Conservation (phyloP, 2,329 filamentous ascomycete genomes). For the Fusarium redolens region DNA sequence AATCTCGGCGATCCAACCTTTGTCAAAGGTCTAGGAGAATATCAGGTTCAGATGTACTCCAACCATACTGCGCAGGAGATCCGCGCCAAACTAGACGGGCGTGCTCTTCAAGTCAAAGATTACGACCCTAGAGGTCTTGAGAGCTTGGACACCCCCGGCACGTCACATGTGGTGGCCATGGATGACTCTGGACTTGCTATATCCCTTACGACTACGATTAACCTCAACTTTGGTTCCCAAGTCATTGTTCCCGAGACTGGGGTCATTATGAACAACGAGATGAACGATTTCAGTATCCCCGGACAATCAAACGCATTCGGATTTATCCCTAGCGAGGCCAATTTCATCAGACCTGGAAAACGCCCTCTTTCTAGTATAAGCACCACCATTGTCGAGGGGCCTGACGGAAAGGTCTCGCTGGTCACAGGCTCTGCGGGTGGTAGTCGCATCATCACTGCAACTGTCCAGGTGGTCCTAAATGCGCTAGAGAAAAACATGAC, state of each 20-base stretch:
- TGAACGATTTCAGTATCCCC: conserved; percentile 83
- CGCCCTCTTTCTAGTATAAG: conserved; percentile 82
- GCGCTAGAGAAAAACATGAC: conserved; percentile 76
- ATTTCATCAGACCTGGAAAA: conserved; percentile 82
- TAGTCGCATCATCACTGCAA: conserved; percentile 84
- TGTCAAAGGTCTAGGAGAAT: conserved; percentile 68
- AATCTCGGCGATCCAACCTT: conserved; percentile 82
- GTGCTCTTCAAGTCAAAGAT: conserved; percentile 53
- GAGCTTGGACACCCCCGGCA: conserved; percentile 71
- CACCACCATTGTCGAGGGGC: conserved; percentile 79
- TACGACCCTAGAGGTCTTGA: conserved; percentile 61
- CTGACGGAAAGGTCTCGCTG: conserved; percentile 76
- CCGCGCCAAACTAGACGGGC: conserved; percentile 59
- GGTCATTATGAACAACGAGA: conserved; percentile 75
- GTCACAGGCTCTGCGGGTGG: conserved; percentile 84
- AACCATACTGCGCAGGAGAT: conserved; percentile 65
- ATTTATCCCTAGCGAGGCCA: conserved; percentile 77
- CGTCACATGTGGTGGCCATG: conserved; percentile 73
- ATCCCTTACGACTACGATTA: conserved; percentile 83
- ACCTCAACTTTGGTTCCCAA: conserved; percentile 80
- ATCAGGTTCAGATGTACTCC: conserved; percentile 75
- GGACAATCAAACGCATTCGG: conserved; percentile 78
- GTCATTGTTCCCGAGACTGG: conserved; percentile 85
- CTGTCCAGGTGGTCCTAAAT: conserved; percentile 80
- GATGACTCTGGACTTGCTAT: conserved; percentile 79